These are phyloP conservation scores for Berberis vulgaris DNA, from an alignment of 164 flowering plant genomes.

Conservation along the genomic window DNA sequence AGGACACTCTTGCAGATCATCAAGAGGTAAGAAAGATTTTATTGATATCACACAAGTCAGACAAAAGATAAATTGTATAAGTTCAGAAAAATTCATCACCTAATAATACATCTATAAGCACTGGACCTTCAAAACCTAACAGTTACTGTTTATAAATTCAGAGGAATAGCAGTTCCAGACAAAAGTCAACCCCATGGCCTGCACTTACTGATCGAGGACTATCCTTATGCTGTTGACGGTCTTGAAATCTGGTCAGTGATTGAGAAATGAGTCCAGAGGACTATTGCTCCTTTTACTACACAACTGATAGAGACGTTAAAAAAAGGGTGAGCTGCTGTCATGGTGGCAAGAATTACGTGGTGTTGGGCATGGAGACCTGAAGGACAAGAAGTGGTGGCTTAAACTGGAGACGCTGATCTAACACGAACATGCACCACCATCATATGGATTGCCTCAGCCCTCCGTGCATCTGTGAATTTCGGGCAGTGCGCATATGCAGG, in stretches of 20 bases:
- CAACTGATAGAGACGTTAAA: slow-evolving; percentile 29
- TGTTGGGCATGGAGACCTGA: slow-evolving; percentile 72
- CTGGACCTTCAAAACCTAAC: background rate
- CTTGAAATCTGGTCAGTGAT: slow-evolving; percentile 60
- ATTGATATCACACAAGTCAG: background rate
- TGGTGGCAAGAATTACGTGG: slow-evolving; percentile 79
- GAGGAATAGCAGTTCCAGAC: slow-evolving; percentile 70
- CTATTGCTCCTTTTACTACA: slow-evolving; percentile 63
- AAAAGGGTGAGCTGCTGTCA: slow-evolving; percentile 62
- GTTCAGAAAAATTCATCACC: too few species aligned
- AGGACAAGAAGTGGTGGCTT: slow-evolving; percentile 77
- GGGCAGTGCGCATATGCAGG: slow-evolving; percentile 89
- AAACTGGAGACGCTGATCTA: slow-evolving; percentile 53
- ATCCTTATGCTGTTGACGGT: slow-evolving; percentile 86
- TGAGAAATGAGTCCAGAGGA: slow-evolving; percentile 55
- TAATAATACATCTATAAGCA: too few species aligned
- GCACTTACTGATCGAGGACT: slow-evolving; percentile 61
- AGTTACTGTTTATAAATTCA: slow-evolving; percentile 18
- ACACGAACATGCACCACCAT: slow-evolving; percentile 51
- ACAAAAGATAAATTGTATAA: too few species aligned
- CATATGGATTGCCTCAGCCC: slow-evolving; percentile 86
- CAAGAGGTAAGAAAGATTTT: slow-evolving; percentile 39
- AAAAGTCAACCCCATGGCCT: slow-evolving; percentile 44
- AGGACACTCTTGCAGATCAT: slow-evolving; percentile 66
- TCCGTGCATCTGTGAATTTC: slow-evolving; percentile 82